Percentiles rank a stretch among this genome's conserved stretches.
These are phyloP conservation scores for Saksenaea vasiformis DNA, from an alignment of 371 early-diverging fungal species.

Conservation along the genomic window DNA sequence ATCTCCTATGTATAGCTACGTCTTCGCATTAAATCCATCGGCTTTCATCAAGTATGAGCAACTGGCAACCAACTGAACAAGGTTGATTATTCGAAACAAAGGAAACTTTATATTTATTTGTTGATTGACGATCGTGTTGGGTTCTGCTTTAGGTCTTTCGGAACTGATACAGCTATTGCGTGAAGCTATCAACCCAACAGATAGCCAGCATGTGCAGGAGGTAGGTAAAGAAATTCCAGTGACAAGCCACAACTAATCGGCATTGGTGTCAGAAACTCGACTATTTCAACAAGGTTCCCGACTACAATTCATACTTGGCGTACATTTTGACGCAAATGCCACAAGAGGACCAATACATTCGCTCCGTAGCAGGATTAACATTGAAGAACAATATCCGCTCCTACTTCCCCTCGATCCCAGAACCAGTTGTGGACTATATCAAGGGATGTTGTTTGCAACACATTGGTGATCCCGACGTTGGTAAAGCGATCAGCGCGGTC, in stretches of 20 bases:
- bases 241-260: background rate
- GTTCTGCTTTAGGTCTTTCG: constrained; percentile 7
- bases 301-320: constrained; percentile 81
- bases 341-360: constrained; percentile 32
- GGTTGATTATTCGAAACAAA: background rate
- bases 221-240: constrained; percentile 28
- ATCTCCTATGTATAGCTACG: background rate
- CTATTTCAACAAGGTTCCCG: constrained; percentile 70
- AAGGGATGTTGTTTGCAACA: constrained; percentile 62
- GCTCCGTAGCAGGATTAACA: constrained; percentile 78
- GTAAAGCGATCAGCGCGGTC: constrained; percentile 68
- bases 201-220: constrained; percentile 8
- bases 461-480: constrained; percentile 59
- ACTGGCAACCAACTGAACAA: constrained; percentile 12
- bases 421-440: constrained; percentile 64
- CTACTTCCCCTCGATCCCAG: constrained; percentile 51
- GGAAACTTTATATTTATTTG: background rate
- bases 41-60: background rate
- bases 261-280: constrained; percentile 62
- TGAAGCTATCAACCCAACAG: constrained; percentile 16
- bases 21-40: background rate
- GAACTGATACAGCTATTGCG: constrained; percentile 17
- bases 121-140: background rate
- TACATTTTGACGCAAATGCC: constrained; percentile 68
- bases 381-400: constrained; percentile 76